These are phyloP conservation scores for Pythium periplocum DNA, from an alignment of 352 stramenopile species.

Conservation along the genomic window DNA sequence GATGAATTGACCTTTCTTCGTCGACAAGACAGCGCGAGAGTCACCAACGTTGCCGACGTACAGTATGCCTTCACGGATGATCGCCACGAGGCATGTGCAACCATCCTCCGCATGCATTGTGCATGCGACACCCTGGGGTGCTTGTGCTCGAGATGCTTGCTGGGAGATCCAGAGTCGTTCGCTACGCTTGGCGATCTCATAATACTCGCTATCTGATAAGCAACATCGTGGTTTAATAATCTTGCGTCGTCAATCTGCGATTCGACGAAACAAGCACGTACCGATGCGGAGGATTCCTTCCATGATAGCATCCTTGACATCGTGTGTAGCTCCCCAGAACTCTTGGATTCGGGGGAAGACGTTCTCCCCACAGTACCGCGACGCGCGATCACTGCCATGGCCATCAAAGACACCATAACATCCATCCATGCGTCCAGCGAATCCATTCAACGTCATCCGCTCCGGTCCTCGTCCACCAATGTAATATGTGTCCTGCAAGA, in stretches of 20 bases:
- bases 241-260: too few species aligned
- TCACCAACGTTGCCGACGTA: conserved; percentile 83
- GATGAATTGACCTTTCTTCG: conserved; percentile 45
- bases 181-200: conserved; percentile 38
- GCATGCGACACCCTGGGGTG: conserved; percentile 8
- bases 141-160: conserved; percentile 4
- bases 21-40: conserved; percentile 68
- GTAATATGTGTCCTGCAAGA: conserved; percentile 70
- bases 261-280: conserved; percentile 19
- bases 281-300: conserved; percentile 50
- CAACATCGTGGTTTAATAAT: too few species aligned
- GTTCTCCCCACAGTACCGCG: conserved; percentile 70
- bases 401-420: conserved; percentile 85
- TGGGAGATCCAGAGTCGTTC: conserved; percentile 19
- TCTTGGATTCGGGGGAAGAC: conserved; percentile 63
- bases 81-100: conserved; percentile 71
- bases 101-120: conserved; percentile 65
- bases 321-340: conserved; percentile 24
- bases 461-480: conserved; percentile 53
- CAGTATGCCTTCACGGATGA: conserved; percentile 59
- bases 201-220: conserved; percentile 56
- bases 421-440: conserved; percentile 44
- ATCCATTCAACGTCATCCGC: conserved; percentile 77
- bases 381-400: conserved; percentile 73
- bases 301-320: conserved; percentile 50